Base-by-base conservation (phyloP, 208 protist species). In the Borovskyia barvae region DNA sequence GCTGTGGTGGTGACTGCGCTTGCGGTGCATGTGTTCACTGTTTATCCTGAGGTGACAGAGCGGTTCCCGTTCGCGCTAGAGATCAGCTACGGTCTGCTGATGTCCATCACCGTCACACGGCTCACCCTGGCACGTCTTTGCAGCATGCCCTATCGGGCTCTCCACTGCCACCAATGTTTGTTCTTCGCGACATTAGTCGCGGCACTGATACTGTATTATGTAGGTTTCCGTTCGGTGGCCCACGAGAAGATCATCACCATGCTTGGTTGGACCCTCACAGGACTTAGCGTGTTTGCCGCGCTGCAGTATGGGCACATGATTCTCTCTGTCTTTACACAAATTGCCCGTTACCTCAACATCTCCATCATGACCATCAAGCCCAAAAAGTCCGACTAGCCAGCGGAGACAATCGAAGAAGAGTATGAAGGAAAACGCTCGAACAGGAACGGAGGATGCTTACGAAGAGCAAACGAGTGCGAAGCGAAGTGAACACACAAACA, bases 81-180 rank as follows among this genome's bases (percentile, higher is more conserved):
- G 66, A 40, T 92, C 9, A 89, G 83, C 63, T 92, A 82, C 51
- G 84, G 70, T 1, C 63, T 93, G 20, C 63, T 95, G 9, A 74
- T 82, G 3, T 82, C 86, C 14, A 76, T 82, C 51, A 89, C 78
- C 1, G 83, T 86, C 28, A 93, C 85, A 3, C 75, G 84, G 5
- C 68, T 95, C 39, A 93, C 84, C 14, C 70, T 95, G 5, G 61
- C 86, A n/a, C 75, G 90, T 9, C 69, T 95, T 8, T 90, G 77
- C 55, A 45, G 53, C 8, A 92, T 88, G 80, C 83, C 83, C 26
- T 92, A 85, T 37, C 74, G 59, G 45, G 47, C 64, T 2, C 62
- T 73, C n/a, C 80, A 90, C 54, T 20, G 79, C 19, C 55, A 77
- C 56, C 76, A 71, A 3, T 19, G 63, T 12, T 30, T 80, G 12